phyloP scores from a whole-genome alignment of 1,139 yeast species.

The Hemisphaericaspora xylofermentans region DNA sequence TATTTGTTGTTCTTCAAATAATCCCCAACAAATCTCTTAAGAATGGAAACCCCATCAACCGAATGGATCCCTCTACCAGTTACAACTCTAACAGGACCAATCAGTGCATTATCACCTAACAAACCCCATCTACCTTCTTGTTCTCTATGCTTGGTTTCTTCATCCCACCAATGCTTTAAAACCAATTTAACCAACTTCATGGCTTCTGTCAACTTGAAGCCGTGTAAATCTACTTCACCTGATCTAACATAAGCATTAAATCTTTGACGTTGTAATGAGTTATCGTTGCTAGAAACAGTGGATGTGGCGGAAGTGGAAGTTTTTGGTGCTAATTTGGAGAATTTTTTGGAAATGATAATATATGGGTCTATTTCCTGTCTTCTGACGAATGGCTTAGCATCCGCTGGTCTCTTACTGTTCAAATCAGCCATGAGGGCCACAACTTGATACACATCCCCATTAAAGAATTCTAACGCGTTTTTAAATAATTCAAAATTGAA shows the following conservation, averaged over 20 bases:
- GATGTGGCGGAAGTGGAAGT: not conserved
- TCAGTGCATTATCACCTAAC: constrained; percentile 27
- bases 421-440: constrained; percentile 22
- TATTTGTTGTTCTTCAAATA: constrained; percentile 34
- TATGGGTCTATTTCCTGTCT: constrained; percentile 5
- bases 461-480: constrained; percentile 36
- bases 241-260: constrained; percentile 11
- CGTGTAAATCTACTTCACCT: constrained; percentile 52
- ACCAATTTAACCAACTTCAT: constrained; percentile 29
- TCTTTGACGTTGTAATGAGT: constrained; percentile 1
- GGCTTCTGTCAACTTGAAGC: constrained; percentile 45
- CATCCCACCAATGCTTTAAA: constrained; percentile 54
- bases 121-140: constrained; percentile 34
- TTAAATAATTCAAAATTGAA: constrained; percentile 30
- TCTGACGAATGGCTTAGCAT: not conserved
- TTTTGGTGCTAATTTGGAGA: constrained; percentile 1
- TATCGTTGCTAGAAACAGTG: not conserved
- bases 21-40: constrained; percentile 38
- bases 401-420: constrained; percentile 1
- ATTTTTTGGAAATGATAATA: constrained; percentile 4
- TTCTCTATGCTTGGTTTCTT: constrained; percentile 43
- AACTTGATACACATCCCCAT: constrained; percentile 38
- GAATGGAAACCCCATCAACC: constrained; percentile 46
- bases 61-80: constrained; percentile 71
- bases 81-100: constrained; percentile 42